A percentile compares a stretch with the other conserved stretches of the same genome.
phyloP scores from a whole-genome alignment of 192 early-diverging fungal genomes.

The Coemansia furcata region DNA sequence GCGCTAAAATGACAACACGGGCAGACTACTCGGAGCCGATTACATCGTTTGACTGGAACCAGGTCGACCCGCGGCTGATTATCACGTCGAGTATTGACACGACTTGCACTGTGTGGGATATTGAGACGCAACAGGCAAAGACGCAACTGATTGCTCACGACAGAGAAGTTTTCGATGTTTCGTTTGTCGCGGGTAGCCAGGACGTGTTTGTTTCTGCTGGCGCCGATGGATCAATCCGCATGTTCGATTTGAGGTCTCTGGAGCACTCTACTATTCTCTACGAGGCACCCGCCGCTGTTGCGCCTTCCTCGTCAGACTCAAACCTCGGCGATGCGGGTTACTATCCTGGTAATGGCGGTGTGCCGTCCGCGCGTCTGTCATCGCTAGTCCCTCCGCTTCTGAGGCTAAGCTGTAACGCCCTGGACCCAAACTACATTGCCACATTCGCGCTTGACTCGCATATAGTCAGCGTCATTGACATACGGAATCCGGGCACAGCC shows the following conservation, averaged over 20 bases:
- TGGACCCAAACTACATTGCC: constrained; percentile 88
- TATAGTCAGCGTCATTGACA: constrained; percentile 85
- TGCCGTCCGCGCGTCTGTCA: constrained; percentile 19
- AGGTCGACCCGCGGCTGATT: constrained; percentile 74
- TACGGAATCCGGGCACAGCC: constrained; percentile 84
- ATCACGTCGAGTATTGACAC: constrained; percentile 97
- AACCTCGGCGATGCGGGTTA: constrained; percentile 22
- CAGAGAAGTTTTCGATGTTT: constrained; percentile 97
- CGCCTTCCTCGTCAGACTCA: constrained; percentile 23
- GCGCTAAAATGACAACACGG: constrained; percentile 54
- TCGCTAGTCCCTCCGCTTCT: constrained; percentile 64
- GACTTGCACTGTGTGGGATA: constrained; percentile 99
- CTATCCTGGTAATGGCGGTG: constrained; percentile 11
- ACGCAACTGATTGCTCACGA: constrained; percentile 99
- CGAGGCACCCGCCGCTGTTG: constrained; percentile 66
- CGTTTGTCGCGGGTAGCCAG: constrained; percentile 76
- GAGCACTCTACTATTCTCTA: constrained; percentile 99
- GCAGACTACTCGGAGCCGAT: constrained; percentile 86
- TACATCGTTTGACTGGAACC: constrained; percentile 98
- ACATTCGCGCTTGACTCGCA: constrained; percentile 85
- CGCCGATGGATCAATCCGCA: constrained; percentile 94
- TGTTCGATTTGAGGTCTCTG: constrained; percentile 95
- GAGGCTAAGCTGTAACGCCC: constrained; percentile 84
- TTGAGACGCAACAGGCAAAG: constrained; percentile 94
- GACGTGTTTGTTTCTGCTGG: constrained; percentile 97